phyloP scores from a whole-genome alignment of 2,329 filamentous ascomycete species.

The Pseudogymnoascus sp. region DNA sequence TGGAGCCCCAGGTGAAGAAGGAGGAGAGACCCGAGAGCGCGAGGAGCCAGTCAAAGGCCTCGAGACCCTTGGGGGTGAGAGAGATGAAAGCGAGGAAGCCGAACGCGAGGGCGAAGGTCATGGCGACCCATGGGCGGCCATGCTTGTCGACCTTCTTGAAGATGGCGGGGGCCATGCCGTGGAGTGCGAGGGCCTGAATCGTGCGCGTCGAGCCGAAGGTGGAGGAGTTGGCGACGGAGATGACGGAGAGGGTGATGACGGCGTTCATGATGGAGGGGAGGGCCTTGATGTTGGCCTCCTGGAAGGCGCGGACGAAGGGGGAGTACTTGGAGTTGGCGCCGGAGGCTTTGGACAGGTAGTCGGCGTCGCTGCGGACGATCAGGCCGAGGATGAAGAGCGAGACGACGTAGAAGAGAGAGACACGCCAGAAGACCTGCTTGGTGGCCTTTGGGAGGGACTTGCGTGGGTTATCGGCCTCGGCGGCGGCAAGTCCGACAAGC shows the following conservation, averaged over 20 bases:
- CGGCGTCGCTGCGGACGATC: constrained; percentile 30
- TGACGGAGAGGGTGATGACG: constrained; percentile 43
- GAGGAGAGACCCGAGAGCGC: constrained; percentile 62
- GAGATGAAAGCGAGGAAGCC: constrained; percentile 52
- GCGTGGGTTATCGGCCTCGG: constrained; percentile 48
- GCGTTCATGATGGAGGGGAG: constrained; percentile 47
- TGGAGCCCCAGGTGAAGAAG: constrained; percentile 66
- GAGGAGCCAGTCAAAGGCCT: constrained; percentile 56
- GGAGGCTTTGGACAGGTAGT: constrained; percentile 21
- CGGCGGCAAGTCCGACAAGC: constrained; percentile 51
- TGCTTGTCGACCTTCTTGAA: constrained; percentile 52
- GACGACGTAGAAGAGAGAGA: constrained; percentile 37
- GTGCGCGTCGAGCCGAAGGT: constrained; percentile 44
- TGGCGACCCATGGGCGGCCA: constrained; percentile 50
- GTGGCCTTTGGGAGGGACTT: constrained; percentile 38
- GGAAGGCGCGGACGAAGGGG: constrained; percentile 44
- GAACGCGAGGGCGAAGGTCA: constrained; percentile 43
- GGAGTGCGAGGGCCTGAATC: constrained; percentile 41
- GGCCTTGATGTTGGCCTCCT: constrained; percentile 41
- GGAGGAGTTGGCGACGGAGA: constrained; percentile 44
- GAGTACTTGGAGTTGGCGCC: constrained; percentile 27
- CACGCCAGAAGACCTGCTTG: constrained; percentile 40
- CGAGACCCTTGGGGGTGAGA: constrained; percentile 33
- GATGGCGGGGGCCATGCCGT: constrained; percentile 45
- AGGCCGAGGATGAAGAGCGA: constrained; percentile 36